Evolutionary conservation across 2,329 filamentous ascomycete genomes (phyloP).

Genomic region (Diplodia intermedia): DNA sequence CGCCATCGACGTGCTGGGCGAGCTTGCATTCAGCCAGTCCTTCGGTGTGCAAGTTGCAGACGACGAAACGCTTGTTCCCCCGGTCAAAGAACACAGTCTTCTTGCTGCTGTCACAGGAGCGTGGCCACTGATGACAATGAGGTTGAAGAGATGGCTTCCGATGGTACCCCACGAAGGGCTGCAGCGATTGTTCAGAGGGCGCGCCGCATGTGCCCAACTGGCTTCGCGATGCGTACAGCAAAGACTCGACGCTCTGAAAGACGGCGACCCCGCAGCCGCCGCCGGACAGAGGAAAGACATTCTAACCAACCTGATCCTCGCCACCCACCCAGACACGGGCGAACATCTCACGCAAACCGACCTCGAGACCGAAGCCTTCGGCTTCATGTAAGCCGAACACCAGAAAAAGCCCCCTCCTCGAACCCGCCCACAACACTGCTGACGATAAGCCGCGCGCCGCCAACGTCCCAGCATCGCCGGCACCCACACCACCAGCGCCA

Average conservation of each 20-base stretch:
- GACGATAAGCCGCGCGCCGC: background rate
- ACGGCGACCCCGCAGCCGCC: too few relatives aligned
- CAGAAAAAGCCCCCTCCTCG: too few relatives aligned
- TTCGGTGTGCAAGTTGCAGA: constrained; percentile 42
- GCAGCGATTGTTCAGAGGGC: constrained; percentile 10
- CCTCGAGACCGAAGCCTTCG: constrained; percentile 48
- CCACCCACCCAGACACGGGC: constrained; percentile 48
- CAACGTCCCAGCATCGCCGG: constrained; percentile 43
- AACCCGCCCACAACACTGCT: background rate
- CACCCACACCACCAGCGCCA: constrained; percentile 45
- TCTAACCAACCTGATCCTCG: constrained; percentile 48
- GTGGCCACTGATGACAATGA: constrained; percentile 6
- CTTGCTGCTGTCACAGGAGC: constrained; percentile 7
- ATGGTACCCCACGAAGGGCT: background rate
- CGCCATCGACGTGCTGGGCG: constrained; percentile 41
- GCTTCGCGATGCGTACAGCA: background rate
- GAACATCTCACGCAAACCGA: constrained; percentile 41
- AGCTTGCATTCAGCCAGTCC: constrained; percentile 44
- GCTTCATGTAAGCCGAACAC: constrained; percentile 39
- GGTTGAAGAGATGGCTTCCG: constrained; percentile 14
- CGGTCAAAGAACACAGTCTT: constrained; percentile 44
- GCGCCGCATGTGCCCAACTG: background rate
- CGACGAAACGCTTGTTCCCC: constrained; percentile 43
- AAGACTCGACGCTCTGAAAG: constrained; percentile 8
- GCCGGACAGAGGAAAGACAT: constrained; percentile 42